Base-by-base conservation (phyloP, 352 stramenopile genomes). In the Globisporangium irregulare region DNA sequence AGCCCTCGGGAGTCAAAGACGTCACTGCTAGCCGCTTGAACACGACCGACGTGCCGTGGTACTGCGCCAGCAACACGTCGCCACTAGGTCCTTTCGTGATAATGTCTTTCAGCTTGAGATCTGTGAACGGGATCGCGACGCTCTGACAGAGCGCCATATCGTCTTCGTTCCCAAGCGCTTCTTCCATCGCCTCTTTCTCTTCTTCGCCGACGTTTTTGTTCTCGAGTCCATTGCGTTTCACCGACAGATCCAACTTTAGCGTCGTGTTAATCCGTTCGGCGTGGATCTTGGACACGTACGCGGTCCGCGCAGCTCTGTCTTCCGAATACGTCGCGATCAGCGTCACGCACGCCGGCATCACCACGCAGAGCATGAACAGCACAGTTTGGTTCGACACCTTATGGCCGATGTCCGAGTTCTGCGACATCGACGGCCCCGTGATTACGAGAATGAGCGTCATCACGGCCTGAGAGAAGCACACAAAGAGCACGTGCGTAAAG, bases 191-290 rank as follows among this genome's bases (percentile, higher is more conserved):
- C 32, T 85, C 78, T 53, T 88, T 78, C 62, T 93, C 81, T 36
- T 88, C 81, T 1, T 72, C 72, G 8, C 78, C 79, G 64, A 91
- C 75, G 38, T 84, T 86, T 2, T 76, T 76, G 55, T 90, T 92
- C 69, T 92, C 84, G 4, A 93, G 68, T 0, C 84, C 80, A 43
- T 82, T 82, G 38, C 84, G 81, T 56, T 93, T 93, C 32, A 91
- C 77, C 12, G 83, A 92, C 7, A 93, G 65, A 58, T 92, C 86
- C 54, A 92, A 66, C 59, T 93, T 94, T 5, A 94, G 72, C 46
- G 84, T 87, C 58, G 85, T 94, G 67, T 94, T 94, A 62, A 94
- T 87, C 6, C 86, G 81, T 55, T 94, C 84, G 0, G 84, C 86
- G 60, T 81, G 81, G 12, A 92, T 73, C 74, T 92, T 90, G 0